Base-by-base conservation (phyloP, 2,329 filamentous ascomycete genomes). In the Peltaster fructicola region DNA sequence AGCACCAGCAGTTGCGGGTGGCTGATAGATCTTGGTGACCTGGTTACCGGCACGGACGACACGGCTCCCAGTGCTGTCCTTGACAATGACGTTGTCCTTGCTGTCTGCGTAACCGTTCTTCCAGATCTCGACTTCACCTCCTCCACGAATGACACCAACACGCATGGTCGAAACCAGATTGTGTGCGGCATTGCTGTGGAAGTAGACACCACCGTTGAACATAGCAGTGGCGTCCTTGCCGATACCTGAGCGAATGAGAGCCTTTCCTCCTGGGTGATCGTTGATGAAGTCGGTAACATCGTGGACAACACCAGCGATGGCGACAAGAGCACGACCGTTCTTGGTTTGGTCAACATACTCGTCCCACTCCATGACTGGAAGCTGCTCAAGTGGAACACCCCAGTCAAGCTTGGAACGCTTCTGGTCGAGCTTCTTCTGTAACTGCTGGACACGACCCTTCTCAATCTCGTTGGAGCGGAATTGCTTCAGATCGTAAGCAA, bases 381-480 rank as follows among this genome's bases (percentile, higher is more conserved):
- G 67, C 56, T 82, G 73, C 52, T 88, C 79, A 14, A 90, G 68
- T 32, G 80, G 79, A 37, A 73, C 68, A 51, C 80, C 80, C 80
- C 80, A 90, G 59, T 90, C 77, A 31, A 90, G 73, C 34, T 61
- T 69, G 38, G 74, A 54, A 45, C 80, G 78, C 67, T 79, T 78
- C 59, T 82, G 76, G 53, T 88, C 80, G 31, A 90, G 70, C 66
- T 88, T 88, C 76, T 88, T 88, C 65, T 88, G 80, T 36, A 73
- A 57, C 58, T 88, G 80, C 60, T 90, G 80, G 15, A 88, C 64
- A 46, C 79, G 76, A 37, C 80, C 80, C 67, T 88, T 88, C 55
- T 90, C 80, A 37, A 91, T 90, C 52, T 90, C 81, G 54, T 91
- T 91, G 56, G 69, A 59, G 41, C 78, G 77, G 70, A 91, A 91